Evolutionary conservation across 2,329 filamentous ascomycete species (phyloP), one percentile per base, ranked within the genome.

Genomic region (Hysterium pulicare): DNA sequence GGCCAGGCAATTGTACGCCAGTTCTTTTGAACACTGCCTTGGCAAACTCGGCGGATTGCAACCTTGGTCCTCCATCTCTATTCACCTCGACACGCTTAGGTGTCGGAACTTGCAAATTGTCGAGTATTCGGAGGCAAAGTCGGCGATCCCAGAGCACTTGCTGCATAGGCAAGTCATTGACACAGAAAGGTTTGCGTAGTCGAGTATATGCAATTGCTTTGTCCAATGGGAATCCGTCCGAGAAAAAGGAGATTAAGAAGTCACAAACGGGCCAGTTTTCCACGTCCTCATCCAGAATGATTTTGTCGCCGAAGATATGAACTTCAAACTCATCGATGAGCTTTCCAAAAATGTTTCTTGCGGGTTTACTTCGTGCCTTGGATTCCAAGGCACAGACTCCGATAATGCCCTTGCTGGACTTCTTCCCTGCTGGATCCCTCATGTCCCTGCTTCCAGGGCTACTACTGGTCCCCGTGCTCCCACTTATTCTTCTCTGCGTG

Each of bases 221-320:
- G 53, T 97, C 90, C 35, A 98, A 72, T 0, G 93, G 93, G 54
- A 98, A 98, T 1, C 93, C 93, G 65, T 96, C 91, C 0, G 91
- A 97, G 69, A 97, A 98, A 71, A 98, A 98, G 3, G 90, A 95
- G 59, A 98, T 95, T 42, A 98, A 72, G 59, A 95, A 98, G 70
- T 98, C 93, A 67, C 89, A 94, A 41, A 95, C 82, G 15, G 90
- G 90, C 90, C 90, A 96, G 63, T 96, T 95, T 68, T 95, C 90
- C 42, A 96, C 86, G 49, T 87, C 87, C 78, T 98, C 93, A 60
- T 98, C 93, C 26, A 98, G 76, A 54, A 98, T 98, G 33, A 96
- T 91, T 70, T 98, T 98, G 72, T 98, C 93, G 36, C 93, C 94
- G 71, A 98, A 98, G 10, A 98, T 91, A 48, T 95, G 85, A 19